Conservation (phyloP, 495 filamentous ascomycete genomes). For the Tetracladium setigerum region DNA sequence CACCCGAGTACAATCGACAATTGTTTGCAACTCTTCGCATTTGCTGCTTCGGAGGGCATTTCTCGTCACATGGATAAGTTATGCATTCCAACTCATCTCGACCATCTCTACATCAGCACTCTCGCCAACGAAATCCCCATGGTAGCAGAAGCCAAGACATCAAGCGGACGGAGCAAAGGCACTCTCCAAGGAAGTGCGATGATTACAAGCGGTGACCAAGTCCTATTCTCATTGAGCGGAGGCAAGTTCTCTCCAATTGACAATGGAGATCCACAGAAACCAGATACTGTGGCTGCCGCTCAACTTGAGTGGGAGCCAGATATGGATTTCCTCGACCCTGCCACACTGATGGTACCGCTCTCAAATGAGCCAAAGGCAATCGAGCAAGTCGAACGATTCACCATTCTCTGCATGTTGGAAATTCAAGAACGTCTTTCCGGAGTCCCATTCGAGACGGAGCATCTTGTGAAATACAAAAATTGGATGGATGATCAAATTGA, state of each 20-base stretch:
- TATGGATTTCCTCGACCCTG: slow-evolving; percentile 20
- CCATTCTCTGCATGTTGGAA: slow-evolving; percentile 12
- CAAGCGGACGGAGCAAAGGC: too few species aligned
- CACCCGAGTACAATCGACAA: slow-evolving; percentile 1
- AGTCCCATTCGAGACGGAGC: background rate
- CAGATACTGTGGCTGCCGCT: slow-evolving; percentile 17
- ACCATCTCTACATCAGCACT: background rate
- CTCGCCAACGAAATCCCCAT: background rate
- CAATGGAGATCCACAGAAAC: background rate
- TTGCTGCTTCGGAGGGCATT: background rate
- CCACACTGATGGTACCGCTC: slow-evolving; percentile 18
- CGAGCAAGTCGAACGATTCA: slow-evolving; percentile 16
- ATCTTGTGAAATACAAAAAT: slow-evolving; percentile 15
- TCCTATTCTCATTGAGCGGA: background rate
- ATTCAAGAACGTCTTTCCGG: slow-evolving; percentile 3
- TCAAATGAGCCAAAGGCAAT: background rate
- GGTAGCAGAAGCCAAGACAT: background rate
- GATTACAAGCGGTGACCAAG: background rate
- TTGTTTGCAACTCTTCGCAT: slow-evolving; percentile 1
- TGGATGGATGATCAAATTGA: slow-evolving; percentile 16
- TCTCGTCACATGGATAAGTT: background rate
- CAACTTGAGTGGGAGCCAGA: slow-evolving; percentile 23
- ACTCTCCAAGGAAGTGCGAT: background rate
- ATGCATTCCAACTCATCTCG: background rate
- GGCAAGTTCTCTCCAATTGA: background rate